Base-by-base conservation (phyloP, 208 protist species). In the Porcisia deanei region DNA sequence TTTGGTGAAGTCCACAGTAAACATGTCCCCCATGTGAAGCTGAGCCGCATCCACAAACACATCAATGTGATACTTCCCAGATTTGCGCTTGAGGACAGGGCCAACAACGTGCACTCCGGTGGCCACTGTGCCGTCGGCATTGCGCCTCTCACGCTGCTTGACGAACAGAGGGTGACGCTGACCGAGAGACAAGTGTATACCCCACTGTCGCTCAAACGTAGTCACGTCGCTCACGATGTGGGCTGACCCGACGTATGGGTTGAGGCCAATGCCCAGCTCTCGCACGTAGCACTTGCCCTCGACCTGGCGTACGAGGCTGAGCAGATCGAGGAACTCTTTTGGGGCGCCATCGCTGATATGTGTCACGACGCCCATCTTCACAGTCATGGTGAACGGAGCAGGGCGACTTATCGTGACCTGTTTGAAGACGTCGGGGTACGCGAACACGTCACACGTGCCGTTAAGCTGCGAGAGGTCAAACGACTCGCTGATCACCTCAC, bases 151-250 rank as follows among this genome's bases (percentile, higher is more conserved):
- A 20, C 74, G 59, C 82, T 95, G 91, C 81, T 98, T 98, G 12
- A 94, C 90, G 79, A 96, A 98, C 16, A 98, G 84, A 5, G 94
- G 92, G 76, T 98, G 94, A 16, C 92, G 87, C 83, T 95, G 91
- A 1, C 94, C 94, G 20, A 98, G 85, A 39, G 89, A 95, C 65
- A 98, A 65, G 81, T 98, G 94, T 41, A 98, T 85, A 45, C 94
- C 94, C 84, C 90, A 95, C 83, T 98, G 94, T 12, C 94, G 84
- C 87, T 98, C 94, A 76, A 98, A 98, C 37, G 91, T 91, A 30
- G 94, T 96, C 49, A 98, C 94, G 69, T 98, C 94, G 52, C 78
- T 91, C 41, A 98, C 75, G n/a, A 95, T 78, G 80, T 93, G 90
- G 16, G 77, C 18, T n/a, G 79, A 84, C 22, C 94, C 91, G 14